phyloP scores from a whole-genome alignment of 2,329 filamentous ascomycete species.

The Triangularia setosa region DNA sequence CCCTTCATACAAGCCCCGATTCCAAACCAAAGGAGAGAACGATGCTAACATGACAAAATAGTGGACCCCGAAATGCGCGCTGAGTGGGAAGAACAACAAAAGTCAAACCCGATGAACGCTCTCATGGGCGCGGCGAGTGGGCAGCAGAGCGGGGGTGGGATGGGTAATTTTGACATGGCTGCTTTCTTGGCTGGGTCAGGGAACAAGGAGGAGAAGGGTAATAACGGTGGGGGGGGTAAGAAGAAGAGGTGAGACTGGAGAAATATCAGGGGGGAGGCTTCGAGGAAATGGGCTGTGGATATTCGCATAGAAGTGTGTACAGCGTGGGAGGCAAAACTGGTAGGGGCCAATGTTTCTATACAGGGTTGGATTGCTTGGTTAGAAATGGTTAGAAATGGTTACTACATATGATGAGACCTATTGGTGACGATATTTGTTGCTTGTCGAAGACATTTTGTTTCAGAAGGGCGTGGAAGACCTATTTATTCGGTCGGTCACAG shows the following conservation, averaged over 20 bases:
- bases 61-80: constrained; percentile 96
- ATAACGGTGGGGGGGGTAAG: constrained; percentile 8
- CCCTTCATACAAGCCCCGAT: not conserved
- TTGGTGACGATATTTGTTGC: too few species aligned
- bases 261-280: too few species aligned
- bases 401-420: too few species aligned
- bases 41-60: constrained; percentile 35
- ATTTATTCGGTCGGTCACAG: too few species aligned
- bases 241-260: constrained; percentile 36
- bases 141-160: constrained; percentile 33
- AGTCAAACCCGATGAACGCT: constrained; percentile 64
- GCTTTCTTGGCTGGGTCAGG: constrained; percentile 57
- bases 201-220: constrained; percentile 32
- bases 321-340: too few species aligned
- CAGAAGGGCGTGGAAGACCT: too few species aligned
- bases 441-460: too few species aligned
- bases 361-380: too few species aligned
- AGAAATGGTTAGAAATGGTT: too few species aligned
- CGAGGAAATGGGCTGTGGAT: too few species aligned
- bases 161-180: constrained; percentile 59
- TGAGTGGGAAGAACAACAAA: constrained; percentile 88
- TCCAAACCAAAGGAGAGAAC: not conserved
- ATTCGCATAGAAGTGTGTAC: too few species aligned
- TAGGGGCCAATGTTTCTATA: too few species aligned
- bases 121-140: constrained; percentile 43